These are phyloP conservation scores for Parascedosporium putredinis DNA, from an alignment of 2,329 filamentous ascomycete genomes.

Conservation along the genomic window DNA sequence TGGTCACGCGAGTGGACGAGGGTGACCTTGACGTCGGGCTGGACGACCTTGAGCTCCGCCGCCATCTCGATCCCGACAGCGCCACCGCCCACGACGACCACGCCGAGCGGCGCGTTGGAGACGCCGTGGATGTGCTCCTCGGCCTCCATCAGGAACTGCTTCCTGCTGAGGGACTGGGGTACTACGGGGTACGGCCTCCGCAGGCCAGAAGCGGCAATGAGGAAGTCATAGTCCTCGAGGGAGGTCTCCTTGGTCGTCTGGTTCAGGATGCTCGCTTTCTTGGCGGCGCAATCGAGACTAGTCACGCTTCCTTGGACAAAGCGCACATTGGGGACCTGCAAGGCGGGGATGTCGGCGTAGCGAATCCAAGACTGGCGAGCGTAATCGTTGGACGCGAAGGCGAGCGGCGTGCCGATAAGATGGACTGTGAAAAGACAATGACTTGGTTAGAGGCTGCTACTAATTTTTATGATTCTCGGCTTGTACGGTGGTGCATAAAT, in stretches of 20 bases:
- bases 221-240: slow-evolving; percentile 57
- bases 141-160: slow-evolving; percentile 54
- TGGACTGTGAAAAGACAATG: no score
- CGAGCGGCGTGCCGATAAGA: slow-evolving; percentile 64
- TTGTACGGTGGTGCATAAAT: no score
- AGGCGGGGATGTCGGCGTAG: slow-evolving; percentile 54
- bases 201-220: slow-evolving; percentile 63
- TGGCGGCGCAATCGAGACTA: slow-evolving; percentile 46
- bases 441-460: no score
- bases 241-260: slow-evolving; percentile 29
- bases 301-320: slow-evolving; percentile 57
- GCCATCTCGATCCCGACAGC: slow-evolving; percentile 79
- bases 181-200: slow-evolving; percentile 62
- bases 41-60: slow-evolving; percentile 60
- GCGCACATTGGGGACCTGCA: slow-evolving; percentile 51
- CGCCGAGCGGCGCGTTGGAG: slow-evolving; percentile 40
- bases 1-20: slow-evolving; percentile 63
- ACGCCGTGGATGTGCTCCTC: slow-evolving; percentile 47
- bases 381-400: slow-evolving; percentile 52
- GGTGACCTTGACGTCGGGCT: slow-evolving; percentile 56
- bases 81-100: slow-evolving; percentile 62
- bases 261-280: slow-evolving; percentile 47
- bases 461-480: no score
- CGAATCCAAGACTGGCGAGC: slow-evolving; percentile 60
- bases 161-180: slow-evolving; percentile 51